phyloP scores from a whole-genome alignment of 352 stramenopile species.

The Phytophthora chlamydospora region DNA sequence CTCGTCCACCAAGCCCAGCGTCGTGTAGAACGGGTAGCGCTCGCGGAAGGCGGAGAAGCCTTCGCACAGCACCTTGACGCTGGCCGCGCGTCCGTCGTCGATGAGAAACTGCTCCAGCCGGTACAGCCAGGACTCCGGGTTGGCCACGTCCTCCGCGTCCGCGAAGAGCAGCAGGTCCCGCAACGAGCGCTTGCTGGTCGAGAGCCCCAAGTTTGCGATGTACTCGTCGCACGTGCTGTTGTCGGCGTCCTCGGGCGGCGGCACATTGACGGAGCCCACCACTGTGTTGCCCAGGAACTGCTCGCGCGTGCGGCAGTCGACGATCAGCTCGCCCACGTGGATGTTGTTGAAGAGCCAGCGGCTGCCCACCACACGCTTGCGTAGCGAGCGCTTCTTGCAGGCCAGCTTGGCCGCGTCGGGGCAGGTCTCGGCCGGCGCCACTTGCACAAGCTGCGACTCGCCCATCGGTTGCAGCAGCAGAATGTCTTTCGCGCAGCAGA shows the following conservation, averaged over 20 bases:
- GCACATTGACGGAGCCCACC: slow-evolving; percentile 57
- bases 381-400: slow-evolving; percentile 21
- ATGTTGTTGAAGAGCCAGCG: slow-evolving; percentile 84
- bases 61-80: slow-evolving; percentile 51
- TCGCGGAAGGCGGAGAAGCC: slow-evolving; percentile 46
- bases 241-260: slow-evolving; percentile 41
- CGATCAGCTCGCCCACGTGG: slow-evolving; percentile 59
- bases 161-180: slow-evolving; percentile 63
- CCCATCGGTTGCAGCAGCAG: slow-evolving; percentile 15
- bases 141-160: slow-evolving; percentile 33
- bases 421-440: slow-evolving; percentile 1
- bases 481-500: background rate
- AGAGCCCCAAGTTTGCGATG: slow-evolving; percentile 30
- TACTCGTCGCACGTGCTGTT: slow-evolving; percentile 22
- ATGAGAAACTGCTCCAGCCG: slow-evolving; percentile 50
- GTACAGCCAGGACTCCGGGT: slow-evolving; percentile 40
- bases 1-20: slow-evolving; percentile 20
- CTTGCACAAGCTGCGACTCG: slow-evolving; percentile 22
- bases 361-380: slow-evolving; percentile 45
- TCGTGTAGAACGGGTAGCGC: slow-evolving; percentile 78
- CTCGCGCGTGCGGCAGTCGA: slow-evolving; percentile 54
- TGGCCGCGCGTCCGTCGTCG: slow-evolving; percentile 48
- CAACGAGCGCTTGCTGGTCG: slow-evolving; percentile 43
- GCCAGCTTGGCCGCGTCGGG: background rate
- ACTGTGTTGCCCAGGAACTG: slow-evolving; percentile 49